Percentiles rank a stretch among this genome's conserved stretches.
These are phyloP conservation scores for Gypsophila paniculata DNA, from an alignment of 179 eudicot genomes.

Conservation along the genomic window DNA sequence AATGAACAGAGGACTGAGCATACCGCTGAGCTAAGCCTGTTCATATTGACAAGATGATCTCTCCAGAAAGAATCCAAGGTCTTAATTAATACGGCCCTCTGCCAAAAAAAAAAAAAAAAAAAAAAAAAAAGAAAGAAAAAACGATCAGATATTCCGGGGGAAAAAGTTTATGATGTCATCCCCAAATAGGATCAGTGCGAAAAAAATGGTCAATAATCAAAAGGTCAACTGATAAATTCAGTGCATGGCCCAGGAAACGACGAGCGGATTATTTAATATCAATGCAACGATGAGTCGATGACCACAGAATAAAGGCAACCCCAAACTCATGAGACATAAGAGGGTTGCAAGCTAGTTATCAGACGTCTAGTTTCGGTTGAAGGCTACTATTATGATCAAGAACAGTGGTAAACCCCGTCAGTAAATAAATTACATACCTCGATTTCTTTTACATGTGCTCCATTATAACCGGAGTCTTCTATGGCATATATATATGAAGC, in stretches of 20 bases:
- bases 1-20: background rate
- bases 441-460: slow-evolving; percentile 63
- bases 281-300: background rate
- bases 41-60: slow-evolving; percentile 99
- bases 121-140: too few species aligned
- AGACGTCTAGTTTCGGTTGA: background rate
- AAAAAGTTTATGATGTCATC: background rate
- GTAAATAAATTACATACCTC: slow-evolving; percentile 49
- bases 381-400: background rate
- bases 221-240: background rate
- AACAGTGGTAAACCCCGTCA: background rate
- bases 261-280: background rate
- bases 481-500: slow-evolving; percentile 72
- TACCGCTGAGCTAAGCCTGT: slow-evolving; percentile 91
- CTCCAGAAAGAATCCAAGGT: slow-evolving; percentile 94
- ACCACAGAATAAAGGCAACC: background rate
- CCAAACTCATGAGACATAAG: slow-evolving; percentile 11
- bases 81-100: slow-evolving; percentile 85
- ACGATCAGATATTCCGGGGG: background rate
- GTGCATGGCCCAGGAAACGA: slow-evolving; percentile 3
- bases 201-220: too few species aligned
- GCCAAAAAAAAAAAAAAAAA: background rate
- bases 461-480: slow-evolving; percentile 78
- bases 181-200: background rate
- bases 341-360: background rate